Evolutionary conservation across 805 yeast genomes (phyloP).

Genomic region (Debaryomyces prosopidis): DNA sequence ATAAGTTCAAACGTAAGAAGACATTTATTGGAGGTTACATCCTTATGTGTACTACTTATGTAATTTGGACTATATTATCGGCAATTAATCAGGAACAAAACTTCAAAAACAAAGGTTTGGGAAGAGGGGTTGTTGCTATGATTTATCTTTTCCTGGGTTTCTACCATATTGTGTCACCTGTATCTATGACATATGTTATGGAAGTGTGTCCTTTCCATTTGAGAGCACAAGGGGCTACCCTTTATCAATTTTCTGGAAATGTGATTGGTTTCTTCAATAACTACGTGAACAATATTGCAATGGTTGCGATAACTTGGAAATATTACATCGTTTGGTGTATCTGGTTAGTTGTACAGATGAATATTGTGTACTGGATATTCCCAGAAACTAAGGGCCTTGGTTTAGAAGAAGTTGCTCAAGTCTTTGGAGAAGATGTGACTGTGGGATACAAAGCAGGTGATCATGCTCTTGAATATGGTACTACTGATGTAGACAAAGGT

Average conservation of each 20-base stretch:
- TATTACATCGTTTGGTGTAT: slow-evolving; percentile 44
- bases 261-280: slow-evolving; percentile 23
- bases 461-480: slow-evolving; percentile 1
- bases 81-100: slow-evolving; percentile 19
- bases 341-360: slow-evolving; percentile 27
- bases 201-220: slow-evolving; percentile 40
- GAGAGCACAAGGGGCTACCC: slow-evolving; percentile 43
- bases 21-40: background rate
- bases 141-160: slow-evolving; percentile 22
- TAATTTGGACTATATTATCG: slow-evolving; percentile 26
- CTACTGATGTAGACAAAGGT: too few species aligned
- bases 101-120: slow-evolving; percentile 13
- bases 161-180: slow-evolving; percentile 34
- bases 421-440: slow-evolving; percentile 36
- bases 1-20: background rate
- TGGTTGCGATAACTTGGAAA: slow-evolving; percentile 43
- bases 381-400: slow-evolving; percentile 45
- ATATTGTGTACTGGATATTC: slow-evolving; percentile 30
- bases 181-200: slow-evolving; percentile 45
- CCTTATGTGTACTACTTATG: slow-evolving; percentile 21
- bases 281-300: slow-evolving; percentile 37
- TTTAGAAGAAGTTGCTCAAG: slow-evolving; percentile 43
- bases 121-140: slow-evolving; percentile 23
- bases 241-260: slow-evolving; percentile 23
- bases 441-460: slow-evolving; percentile 2